phyloP scores from a whole-genome alignment of 1,284 basidiomycete species.

The Volvariella volvacea region DNA sequence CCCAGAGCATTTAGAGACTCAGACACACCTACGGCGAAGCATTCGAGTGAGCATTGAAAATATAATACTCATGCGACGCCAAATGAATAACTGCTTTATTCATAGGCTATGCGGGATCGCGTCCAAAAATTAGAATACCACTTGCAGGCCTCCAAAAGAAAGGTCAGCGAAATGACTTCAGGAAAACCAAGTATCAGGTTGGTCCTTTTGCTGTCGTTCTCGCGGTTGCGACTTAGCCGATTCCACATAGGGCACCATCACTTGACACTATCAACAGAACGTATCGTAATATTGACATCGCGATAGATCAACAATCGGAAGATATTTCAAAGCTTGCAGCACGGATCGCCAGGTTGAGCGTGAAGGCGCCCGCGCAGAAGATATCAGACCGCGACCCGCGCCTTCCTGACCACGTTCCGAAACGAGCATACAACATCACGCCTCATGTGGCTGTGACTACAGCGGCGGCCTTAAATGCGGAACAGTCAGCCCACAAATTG shows the following conservation, averaged over 20 bases:
- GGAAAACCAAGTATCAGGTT: conserved; percentile 62
- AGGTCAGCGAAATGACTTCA: conserved; percentile 53
- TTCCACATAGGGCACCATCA: conserved; percentile 58
- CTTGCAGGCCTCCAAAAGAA: conserved; percentile 64
- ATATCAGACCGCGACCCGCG: conserved; percentile 31
- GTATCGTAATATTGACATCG: conserved; percentile 74
- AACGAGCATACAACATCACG: conserved; percentile 40
- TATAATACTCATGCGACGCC: not conserved
- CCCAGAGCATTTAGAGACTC: conserved; percentile 83
- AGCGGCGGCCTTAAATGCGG: conserved; percentile 72
- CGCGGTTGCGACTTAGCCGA: conserved; percentile 1
- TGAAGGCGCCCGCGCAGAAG: conserved; percentile 19
- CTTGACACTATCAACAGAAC: conserved; percentile 81
- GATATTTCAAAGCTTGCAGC: conserved; percentile 51
- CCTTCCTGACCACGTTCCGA: conserved; percentile 27
- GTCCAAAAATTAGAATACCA: conserved; percentile 75
- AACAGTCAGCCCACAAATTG: conserved; percentile 61
- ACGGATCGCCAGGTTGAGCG: conserved; percentile 49
- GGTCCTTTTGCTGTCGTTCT: conserved; percentile 15
- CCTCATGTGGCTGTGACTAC: conserved; percentile 65
- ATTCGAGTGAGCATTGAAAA: conserved; percentile 45
- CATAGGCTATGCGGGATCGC: conserved; percentile 59
- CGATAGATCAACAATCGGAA: conserved; percentile 54
- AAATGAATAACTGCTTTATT: conserved; percentile 8
- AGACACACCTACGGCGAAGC: conserved; percentile 64